Evolutionary conservation across 164 flowering plant genomes (phyloP), one percentile per base, ranked within the genome.

Genomic region (Piper longum): DNA sequence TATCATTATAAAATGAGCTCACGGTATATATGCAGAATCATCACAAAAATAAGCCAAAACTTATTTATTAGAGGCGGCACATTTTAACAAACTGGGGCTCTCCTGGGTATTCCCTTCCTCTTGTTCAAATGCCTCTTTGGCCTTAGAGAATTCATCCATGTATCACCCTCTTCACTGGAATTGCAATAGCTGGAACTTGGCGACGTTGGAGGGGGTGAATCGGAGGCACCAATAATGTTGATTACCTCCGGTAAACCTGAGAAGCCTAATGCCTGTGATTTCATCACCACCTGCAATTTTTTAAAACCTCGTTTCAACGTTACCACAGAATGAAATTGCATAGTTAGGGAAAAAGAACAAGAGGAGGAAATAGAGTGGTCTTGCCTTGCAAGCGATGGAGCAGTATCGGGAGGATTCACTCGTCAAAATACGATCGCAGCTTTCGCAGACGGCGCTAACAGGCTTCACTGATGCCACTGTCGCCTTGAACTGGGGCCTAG

Each of bases 321-420:
- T 26, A 26, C 1, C 2, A 26, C 36, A 26, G 36, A 26, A 26
- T 48, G 14, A 48, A 9, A 9, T 48, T 48, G 6, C 12, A 4
- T 48, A 48, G 52, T 3, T 48, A 5, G 2, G 14, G 7, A 44
- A 44, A 11, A 11, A 48, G 36, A 26, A 26, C 1, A 26, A 26
- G 36, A 26, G 2, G 2, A 26, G 36, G 36, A 26, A 26, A 26
- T 26, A 2, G 36, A 26, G 36, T 26, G 36, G 2, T 26, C 36
- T 63, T 60, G 82, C 95, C 83, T 85, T 83, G 84, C 95, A 87
- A 1, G 83, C 85, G 5, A 87, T 79, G 26, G 89, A 87, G 68
- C 91, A 87, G 62, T 80, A 85, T 16, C 82, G 81, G 74, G 79
- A 81, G 0, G 84, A 57, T 54, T 87, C 91, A 48, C 52, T 48